Evolutionary conservation across 164 flowering plant species (phyloP).

Genomic region (Berberis vulgaris): DNA sequence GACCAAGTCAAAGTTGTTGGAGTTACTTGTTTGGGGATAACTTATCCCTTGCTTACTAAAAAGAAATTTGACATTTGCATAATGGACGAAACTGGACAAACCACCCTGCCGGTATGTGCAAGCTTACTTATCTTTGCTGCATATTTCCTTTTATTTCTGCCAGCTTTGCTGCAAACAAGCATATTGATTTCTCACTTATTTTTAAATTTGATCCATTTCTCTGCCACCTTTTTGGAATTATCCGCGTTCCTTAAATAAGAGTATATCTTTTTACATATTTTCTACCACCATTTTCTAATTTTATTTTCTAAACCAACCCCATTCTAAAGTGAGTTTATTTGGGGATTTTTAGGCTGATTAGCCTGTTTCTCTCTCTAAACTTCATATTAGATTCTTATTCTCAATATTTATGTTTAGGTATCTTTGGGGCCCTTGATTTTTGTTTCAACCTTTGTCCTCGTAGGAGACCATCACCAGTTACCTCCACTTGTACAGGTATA

Average conservation of each 20-base stretch:
- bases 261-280: too few species aligned
- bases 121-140: too few species aligned
- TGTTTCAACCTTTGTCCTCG: slow-evolving; percentile 91
- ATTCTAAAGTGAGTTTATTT: too few species aligned
- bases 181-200: too few species aligned
- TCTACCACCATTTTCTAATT: too few species aligned
- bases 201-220: too few species aligned
- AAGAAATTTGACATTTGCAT: slow-evolving; percentile 92
- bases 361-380: neutral
- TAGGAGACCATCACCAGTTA: slow-evolving; percentile 97
- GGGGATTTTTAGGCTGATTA: neutral
- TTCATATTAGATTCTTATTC: neutral
- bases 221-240: too few species aligned
- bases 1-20: slow-evolving; percentile 79
- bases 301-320: too few species aligned
- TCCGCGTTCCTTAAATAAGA: too few species aligned
- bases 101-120: slow-evolving; percentile 81
- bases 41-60: slow-evolving; percentile 71
- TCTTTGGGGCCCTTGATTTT: slow-evolving; percentile 93
- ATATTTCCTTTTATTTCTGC: too few species aligned
- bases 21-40: slow-evolving; percentile 89
- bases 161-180: too few species aligned
- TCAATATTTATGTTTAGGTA: slow-evolving; percentile 36
- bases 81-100: slow-evolving; percentile 99
- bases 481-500: slow-evolving; percentile 93